These are phyloP conservation scores for Sordariomycetes sp. DNA, from an alignment of 2,329 filamentous ascomycete species.

Conservation along the genomic window DNA sequence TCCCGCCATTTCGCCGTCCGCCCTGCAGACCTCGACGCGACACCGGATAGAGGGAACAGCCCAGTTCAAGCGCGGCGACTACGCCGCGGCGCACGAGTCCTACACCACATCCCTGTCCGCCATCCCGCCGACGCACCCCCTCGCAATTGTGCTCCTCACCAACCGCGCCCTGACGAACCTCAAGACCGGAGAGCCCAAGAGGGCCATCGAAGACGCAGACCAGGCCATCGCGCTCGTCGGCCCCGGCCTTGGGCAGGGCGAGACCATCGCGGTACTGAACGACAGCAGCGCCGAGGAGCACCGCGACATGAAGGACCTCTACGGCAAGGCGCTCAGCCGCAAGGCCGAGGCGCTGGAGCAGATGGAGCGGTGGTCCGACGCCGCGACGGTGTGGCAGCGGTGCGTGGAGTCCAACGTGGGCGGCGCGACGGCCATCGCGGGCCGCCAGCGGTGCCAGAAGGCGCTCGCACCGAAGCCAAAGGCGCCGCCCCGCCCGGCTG, in stretches of 20 bases:
- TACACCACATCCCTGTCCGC: conserved; percentile 67
- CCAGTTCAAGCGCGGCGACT: conserved; percentile 91
- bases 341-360: conserved; percentile 94
- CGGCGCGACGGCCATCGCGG: conserved; percentile 71
- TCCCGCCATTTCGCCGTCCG: conserved; percentile 54
- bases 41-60: conserved; percentile 71
- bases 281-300: conserved; percentile 41
- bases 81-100: conserved; percentile 67
- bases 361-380: conserved; percentile 87
- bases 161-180: conserved; percentile 84
- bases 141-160: conserved; percentile 78
- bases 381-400: conserved; percentile 63
- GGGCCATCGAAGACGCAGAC: conserved; percentile 75
- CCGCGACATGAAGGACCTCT: conserved; percentile 87
- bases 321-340: conserved; percentile 81
- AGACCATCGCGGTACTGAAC: conserved; percentile 58
- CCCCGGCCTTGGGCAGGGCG: conserved; percentile 61
- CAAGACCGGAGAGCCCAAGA: conserved; percentile 85
- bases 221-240: conserved; percentile 71
- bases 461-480: conserved; percentile 61
- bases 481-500: conserved; percentile 26
- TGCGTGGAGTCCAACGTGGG: conserved; percentile 79
- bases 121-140: conserved; percentile 66
- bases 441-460: conserved; percentile 79
- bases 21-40: conserved; percentile 61